These are phyloP conservation scores for Fusarium redolens DNA, from an alignment of 2,329 filamentous ascomycete species.

Conservation along the genomic window DNA sequence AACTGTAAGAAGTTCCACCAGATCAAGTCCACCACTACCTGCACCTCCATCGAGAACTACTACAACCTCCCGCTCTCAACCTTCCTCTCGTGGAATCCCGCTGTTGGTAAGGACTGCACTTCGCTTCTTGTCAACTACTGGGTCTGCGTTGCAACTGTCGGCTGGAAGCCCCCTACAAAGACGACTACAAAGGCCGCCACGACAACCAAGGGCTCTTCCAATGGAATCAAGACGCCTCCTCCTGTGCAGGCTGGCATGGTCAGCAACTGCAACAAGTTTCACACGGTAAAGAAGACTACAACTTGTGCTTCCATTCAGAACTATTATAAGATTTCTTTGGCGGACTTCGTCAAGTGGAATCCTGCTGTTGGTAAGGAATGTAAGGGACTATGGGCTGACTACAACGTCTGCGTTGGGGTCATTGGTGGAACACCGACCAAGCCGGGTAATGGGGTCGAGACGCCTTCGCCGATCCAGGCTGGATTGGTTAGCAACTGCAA, in stretches of 20 bases:
- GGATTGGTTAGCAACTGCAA: not conserved
- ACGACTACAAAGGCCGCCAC: not conserved
- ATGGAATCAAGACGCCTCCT: not conserved
- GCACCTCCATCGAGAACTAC: not conserved
- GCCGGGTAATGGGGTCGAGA: not conserved
- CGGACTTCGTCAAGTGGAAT: too few species aligned
- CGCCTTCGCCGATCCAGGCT: not conserved
- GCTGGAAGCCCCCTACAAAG: not conserved
- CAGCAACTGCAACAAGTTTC: not conserved
- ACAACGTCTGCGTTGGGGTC: conserved; percentile 5
- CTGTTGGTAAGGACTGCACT: not conserved
- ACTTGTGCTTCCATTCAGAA: not conserved
- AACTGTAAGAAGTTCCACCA: not conserved
- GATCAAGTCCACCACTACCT: not conserved
- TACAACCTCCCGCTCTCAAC: not conserved
- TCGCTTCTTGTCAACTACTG: not conserved
- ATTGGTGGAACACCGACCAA: conserved; percentile 3
- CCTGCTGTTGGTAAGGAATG: too few species aligned
- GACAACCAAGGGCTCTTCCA: not conserved
- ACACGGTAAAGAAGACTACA: not conserved
- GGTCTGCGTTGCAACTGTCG: not conserved
- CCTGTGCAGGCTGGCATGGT: not conserved
- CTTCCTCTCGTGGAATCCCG: not conserved
- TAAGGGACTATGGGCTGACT: not conserved
- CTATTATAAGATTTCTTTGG: not conserved